Conservation (phyloP, 805 yeast genomes). For the Brettanomyces nanus region DNA sequence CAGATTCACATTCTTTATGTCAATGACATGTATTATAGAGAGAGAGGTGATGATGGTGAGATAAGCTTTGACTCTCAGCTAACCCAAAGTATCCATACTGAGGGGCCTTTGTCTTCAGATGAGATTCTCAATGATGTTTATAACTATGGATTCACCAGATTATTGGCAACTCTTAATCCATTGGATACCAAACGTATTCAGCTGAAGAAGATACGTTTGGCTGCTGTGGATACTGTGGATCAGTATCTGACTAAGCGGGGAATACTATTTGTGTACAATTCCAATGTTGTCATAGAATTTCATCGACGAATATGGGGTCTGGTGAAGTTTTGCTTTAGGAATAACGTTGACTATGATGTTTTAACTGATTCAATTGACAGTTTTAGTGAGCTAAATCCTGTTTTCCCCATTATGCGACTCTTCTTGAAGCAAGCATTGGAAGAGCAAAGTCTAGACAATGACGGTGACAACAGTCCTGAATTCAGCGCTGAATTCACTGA, state of each 20-base stretch:
- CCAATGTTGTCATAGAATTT: slow-evolving; percentile 12
- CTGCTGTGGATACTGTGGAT: slow-evolving; percentile 13
- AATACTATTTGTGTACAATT: slow-evolving; percentile 12
- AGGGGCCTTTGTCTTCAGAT: slow-evolving; percentile 7
- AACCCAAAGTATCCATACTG: slow-evolving; percentile 7
- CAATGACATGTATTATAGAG: slow-evolving; percentile 15
- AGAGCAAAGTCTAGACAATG: no score
- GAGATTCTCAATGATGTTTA: slow-evolving; percentile 13
- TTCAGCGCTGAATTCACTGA: background rate
- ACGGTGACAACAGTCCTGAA: background rate
- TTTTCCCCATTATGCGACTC: slow-evolving; percentile 20
- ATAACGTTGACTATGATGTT: background rate
- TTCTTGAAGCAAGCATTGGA: background rate
- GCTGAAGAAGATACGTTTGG: slow-evolving; percentile 8
- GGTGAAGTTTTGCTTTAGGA: slow-evolving; percentile 11
- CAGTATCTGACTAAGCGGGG: slow-evolving; percentile 10
- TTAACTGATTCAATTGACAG: slow-evolving; percentile 12
- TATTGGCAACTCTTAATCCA: slow-evolving; percentile 10
- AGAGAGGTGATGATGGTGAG: slow-evolving; percentile 9
- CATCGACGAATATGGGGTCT: slow-evolving; percentile 15
- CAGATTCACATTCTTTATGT: slow-evolving; percentile 5
- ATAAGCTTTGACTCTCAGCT: slow-evolving; percentile 13
- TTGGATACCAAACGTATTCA: slow-evolving; percentile 1
- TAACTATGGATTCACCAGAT: slow-evolving; percentile 13
- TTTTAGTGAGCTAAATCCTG: slow-evolving; percentile 18